Evolutionary conservation across 441 rosid genomes (phyloP), one percentile per base, ranked within the genome.

Genomic region (Gossypium trilobum): DNA sequence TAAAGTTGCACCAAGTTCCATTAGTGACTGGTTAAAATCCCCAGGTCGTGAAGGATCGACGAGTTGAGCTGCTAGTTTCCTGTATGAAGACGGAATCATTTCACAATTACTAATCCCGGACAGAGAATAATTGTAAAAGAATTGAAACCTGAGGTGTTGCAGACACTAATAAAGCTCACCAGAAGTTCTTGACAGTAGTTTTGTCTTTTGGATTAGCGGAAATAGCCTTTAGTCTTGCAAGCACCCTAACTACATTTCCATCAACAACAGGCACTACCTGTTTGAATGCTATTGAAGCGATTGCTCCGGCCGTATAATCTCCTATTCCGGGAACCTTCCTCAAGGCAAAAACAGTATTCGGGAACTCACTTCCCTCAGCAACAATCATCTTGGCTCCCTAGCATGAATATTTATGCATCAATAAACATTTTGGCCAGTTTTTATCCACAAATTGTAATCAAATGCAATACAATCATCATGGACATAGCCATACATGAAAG

Each of bases 301-400:
- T 87, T 75, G 97, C 98, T 73, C 98, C 98, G 14, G 98, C 96
- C 27, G 97, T 93, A 71, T 93, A 91, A 66, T 93, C 91, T 74
- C 98, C 97, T 61, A 93, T 93, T 75, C 98, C 97, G 2, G 89
- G 90, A 83, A 93, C 85, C 82, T 93, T 89, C 76, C 75, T 76
- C 60, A 93, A 80, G 66, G 85, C 70, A 56, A 88, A 82, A 68
- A 82, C 89, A 9, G 82, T 78, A 39, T 77, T 81, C 5, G 98
- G 98, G 80, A 93, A 91, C 68, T 85, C 85, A 27, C 67, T 84
- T 79, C 82, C 81, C 52, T 68, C 85, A 54, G 79, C 81, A 75
- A 76, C 85, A 74, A 93, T 87, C 97, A 85, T 91, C 86, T 85
- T 89, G 63, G 97, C 97, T 72, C 98, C 98, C 98, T 93, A 74